phyloP scores from a whole-genome alignment of 2,329 filamentous ascomycete species.

The Pseudogymnoascus sp. region DNA sequence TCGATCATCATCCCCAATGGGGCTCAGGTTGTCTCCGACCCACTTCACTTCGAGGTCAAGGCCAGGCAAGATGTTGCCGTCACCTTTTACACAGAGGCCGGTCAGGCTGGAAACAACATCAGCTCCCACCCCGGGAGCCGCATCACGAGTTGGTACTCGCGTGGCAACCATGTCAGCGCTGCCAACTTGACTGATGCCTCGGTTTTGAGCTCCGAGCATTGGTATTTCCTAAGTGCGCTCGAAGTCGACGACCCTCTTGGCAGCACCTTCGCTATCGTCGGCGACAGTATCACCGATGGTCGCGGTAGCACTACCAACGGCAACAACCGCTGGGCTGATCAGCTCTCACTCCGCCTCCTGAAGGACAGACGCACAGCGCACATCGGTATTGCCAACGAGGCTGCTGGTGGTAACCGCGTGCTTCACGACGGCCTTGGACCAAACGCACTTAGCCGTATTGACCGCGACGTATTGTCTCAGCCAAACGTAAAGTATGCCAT shows the following conservation, averaged over 20 bases:
- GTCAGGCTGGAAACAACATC: slow-evolving; percentile 46
- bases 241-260: slow-evolving; percentile 42
- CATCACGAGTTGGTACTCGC: slow-evolving; percentile 46
- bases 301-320: slow-evolving; percentile 49
- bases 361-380: slow-evolving; percentile 29
- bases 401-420: slow-evolving; percentile 55
- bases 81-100: slow-evolving; percentile 48
- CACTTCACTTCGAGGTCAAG: slow-evolving; percentile 42
- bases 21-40: slow-evolving; percentile 50
- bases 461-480: slow-evolving; percentile 52
- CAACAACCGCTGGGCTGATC: slow-evolving; percentile 46
- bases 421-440: slow-evolving; percentile 52
- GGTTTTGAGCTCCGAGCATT: slow-evolving; percentile 32
- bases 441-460: slow-evolving; percentile 46
- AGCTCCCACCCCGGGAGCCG: slow-evolving; percentile 55
- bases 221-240: slow-evolving; percentile 53
- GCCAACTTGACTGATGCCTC: slow-evolving; percentile 30
- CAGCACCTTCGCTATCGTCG: slow-evolving; percentile 46
- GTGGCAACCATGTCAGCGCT: slow-evolving; percentile 42
- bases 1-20: slow-evolving; percentile 44
- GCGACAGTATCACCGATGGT: slow-evolving; percentile 61
- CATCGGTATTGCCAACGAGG: slow-evolving; percentile 50
- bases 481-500: slow-evolving; percentile 46
- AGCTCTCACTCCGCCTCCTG: slow-evolving; percentile 39
- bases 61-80: slow-evolving; percentile 44